Conservation (phyloP, 495 filamentous ascomycete species). For the Talaromyces wortmannii region DNA sequence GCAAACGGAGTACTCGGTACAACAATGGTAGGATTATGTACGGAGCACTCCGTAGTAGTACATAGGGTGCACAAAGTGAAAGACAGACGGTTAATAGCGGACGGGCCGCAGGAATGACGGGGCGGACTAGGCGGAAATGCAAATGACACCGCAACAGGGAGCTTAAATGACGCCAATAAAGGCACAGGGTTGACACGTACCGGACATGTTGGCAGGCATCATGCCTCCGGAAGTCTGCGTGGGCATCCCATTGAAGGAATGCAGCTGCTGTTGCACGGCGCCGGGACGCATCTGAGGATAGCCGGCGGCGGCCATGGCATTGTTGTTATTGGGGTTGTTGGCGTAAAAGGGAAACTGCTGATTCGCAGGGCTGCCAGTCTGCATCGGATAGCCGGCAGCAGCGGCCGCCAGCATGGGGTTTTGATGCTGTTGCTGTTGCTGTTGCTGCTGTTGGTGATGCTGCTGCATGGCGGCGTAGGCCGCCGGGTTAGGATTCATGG, state of each 20-base stretch:
- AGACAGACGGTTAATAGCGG: too few relatives aligned
- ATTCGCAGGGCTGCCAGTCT: slow-evolving; percentile 25
- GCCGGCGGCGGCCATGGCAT: slow-evolving; percentile 25
- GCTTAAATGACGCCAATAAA: slow-evolving; percentile 9
- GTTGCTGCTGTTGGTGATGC: too few relatives aligned
- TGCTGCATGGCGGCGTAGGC: slow-evolving; percentile 28
- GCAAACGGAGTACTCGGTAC: too few relatives aligned
- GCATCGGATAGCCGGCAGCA: slow-evolving; percentile 27
- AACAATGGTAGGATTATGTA: too few relatives aligned
- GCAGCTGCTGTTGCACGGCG: slow-evolving; percentile 24
- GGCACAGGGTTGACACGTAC: slow-evolving; percentile 14
- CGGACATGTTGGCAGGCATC: slow-evolving; percentile 34
- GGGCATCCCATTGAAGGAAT: slow-evolving; percentile 33
- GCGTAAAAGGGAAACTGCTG: slow-evolving; percentile 35
- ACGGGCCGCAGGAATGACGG: background rate
- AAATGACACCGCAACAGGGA: slow-evolving; percentile 4
- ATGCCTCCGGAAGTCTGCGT: slow-evolving; percentile 34
- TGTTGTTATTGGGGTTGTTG: slow-evolving; percentile 28
- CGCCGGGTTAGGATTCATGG: slow-evolving; percentile 36
- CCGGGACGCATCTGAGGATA: slow-evolving; percentile 21
- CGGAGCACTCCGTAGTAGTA: too few relatives aligned
- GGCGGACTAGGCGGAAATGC: background rate
- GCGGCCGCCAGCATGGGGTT: slow-evolving; percentile 5
- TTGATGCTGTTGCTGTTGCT: background rate
- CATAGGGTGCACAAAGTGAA: too few relatives aligned